Conservation (phyloP, 352 stramenopile genomes). For the Phytophthora constricta region DNA sequence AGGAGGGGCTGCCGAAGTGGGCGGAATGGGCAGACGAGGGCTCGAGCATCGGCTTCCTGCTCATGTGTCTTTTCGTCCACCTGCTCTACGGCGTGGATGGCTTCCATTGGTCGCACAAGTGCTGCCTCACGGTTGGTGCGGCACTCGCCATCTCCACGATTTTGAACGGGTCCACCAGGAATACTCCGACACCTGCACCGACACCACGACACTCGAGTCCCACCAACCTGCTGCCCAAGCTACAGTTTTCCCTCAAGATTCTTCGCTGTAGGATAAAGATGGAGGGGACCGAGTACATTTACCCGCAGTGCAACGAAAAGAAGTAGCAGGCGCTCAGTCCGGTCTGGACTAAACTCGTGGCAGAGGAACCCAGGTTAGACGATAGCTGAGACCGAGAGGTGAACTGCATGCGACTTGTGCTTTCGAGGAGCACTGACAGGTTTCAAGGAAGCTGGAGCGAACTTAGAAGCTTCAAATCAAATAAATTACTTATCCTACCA, state of each 20-base stretch:
- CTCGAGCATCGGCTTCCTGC: constrained; percentile 78
- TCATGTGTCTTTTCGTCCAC: constrained; percentile 88
- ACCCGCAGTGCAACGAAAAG: constrained; percentile 42
- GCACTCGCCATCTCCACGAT: constrained; percentile 85
- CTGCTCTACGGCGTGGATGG: constrained; percentile 83
- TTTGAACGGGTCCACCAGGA: constrained; percentile 63
- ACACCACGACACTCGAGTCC: constrained; percentile 54
- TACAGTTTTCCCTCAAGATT: constrained; percentile 83
- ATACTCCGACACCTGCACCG: constrained; percentile 29
- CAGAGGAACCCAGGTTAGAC: too few species aligned
- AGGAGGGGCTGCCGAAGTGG: constrained; percentile 66
- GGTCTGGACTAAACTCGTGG: too few species aligned
- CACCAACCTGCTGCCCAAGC: constrained; percentile 68
- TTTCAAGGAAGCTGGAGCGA: constrained; percentile 10
- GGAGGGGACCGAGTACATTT: constrained; percentile 74
- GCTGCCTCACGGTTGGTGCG: constrained; percentile 79
- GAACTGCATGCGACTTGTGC: too few species aligned
- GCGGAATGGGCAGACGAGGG: constrained; percentile 80
- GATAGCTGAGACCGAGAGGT: too few species aligned
- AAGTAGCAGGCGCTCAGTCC: constrained; percentile 22
- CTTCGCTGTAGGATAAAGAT: constrained; percentile 85
- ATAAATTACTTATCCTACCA: constrained; percentile 55
- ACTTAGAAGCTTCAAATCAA: constrained; percentile 26
- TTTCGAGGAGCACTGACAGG: too few species aligned
- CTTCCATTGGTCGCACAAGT: constrained; percentile 89